Evolutionary conservation across 345 rosid species (phyloP).

Genomic region (Citrus hindsii): DNA sequence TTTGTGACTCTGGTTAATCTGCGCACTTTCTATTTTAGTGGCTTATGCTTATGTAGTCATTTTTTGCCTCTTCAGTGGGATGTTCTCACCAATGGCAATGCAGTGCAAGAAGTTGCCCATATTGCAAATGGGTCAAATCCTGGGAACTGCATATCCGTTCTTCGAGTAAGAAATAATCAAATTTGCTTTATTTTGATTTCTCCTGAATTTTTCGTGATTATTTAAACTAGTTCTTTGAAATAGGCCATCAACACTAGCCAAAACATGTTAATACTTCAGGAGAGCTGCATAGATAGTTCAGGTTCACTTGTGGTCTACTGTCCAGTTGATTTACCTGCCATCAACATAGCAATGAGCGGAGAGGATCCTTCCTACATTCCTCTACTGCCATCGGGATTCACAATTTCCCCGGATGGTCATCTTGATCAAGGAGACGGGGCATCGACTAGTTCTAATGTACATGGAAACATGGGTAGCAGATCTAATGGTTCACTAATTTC

Average conservation of each 20-base stretch:
- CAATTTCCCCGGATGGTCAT: too few relatives aligned
- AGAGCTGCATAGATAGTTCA: too few relatives aligned
- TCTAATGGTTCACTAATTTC: too few relatives aligned
- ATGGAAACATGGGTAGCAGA: too few relatives aligned
- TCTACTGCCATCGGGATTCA: too few relatives aligned
- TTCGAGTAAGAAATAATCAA: constrained; percentile 57
- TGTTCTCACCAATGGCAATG: constrained; percentile 82
- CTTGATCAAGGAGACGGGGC: too few relatives aligned
- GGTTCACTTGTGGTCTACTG: too few relatives aligned
- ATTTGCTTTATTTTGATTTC: neutral
- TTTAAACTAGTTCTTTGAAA: neutral
- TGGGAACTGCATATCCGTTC: constrained; percentile 90
- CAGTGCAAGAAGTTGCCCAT: constrained; percentile 92
- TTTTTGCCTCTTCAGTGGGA: constrained; percentile 67
- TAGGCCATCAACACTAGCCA: constrained; percentile 78
- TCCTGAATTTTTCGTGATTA: neutral
- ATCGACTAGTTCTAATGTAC: too few relatives aligned
- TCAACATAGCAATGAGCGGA: too few relatives aligned
- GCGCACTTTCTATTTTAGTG: constrained; percentile 6
- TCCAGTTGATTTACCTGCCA: too few relatives aligned
- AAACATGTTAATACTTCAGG: constrained; percentile 26
- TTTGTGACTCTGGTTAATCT: neutral
- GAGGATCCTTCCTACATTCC: too few relatives aligned
- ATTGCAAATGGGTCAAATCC: constrained; percentile 86
- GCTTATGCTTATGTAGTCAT: neutral